Evolutionary conservation across 2,329 filamentous ascomycete species (phyloP).

Genomic region (Tolypocladium album): DNA sequence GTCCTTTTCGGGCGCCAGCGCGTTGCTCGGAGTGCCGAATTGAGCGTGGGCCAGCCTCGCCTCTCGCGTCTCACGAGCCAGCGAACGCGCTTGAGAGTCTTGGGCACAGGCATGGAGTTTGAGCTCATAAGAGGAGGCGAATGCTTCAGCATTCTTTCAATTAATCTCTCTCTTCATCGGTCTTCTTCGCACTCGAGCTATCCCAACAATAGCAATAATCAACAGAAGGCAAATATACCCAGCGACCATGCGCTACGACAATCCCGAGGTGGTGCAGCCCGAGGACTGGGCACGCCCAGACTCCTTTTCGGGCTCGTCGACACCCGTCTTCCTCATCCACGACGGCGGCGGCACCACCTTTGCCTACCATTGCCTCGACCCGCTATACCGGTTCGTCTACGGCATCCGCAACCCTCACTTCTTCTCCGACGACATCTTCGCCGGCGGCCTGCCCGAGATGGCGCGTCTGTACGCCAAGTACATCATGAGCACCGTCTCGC

Average conservation of each 20-base stretch:
- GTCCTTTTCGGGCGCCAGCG: neutral
- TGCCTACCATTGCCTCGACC: slow-evolving; percentile 42
- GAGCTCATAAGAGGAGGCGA: neutral
- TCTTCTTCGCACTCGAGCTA: neutral
- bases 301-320: slow-evolving; percentile 9
- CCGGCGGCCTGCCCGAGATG: slow-evolving; percentile 44
- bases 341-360: slow-evolving; percentile 52
- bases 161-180: neutral
- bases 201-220: neutral
- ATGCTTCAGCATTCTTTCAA: neutral
- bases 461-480: slow-evolving; percentile 35
- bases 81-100: neutral
- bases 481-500: slow-evolving; percentile 27
- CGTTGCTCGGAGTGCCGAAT: neutral
- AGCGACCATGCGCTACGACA: slow-evolving; percentile 8
- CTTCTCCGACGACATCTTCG: slow-evolving; percentile 32
- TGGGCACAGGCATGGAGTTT: neutral
- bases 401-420: slow-evolving; percentile 46
- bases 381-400: slow-evolving; percentile 37
- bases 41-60: neutral
- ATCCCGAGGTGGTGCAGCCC: slow-evolving; percentile 22
- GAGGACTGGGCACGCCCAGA: slow-evolving; percentile 17
- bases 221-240: neutral
- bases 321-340: slow-evolving; percentile 47
- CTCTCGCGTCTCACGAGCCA: neutral